These are phyloP conservation scores for Skeletonema tropicum DNA, from an alignment of 108 stramenopile species.

Conservation along the genomic window DNA sequence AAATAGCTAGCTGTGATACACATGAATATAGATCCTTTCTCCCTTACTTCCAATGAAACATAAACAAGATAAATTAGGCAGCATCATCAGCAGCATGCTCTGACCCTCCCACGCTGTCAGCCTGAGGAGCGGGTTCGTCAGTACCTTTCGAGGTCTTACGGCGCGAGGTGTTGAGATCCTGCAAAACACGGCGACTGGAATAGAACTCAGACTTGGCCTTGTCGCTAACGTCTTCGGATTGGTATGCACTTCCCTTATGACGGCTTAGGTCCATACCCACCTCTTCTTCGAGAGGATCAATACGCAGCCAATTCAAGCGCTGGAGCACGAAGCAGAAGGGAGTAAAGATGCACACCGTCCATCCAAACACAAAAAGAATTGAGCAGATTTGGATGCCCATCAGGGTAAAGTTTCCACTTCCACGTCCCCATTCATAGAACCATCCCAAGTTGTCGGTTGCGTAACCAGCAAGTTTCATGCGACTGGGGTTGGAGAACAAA, in stretches of 20 bases:
- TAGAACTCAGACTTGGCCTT: conserved; percentile 72
- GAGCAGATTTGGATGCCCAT: conserved; percentile 67
- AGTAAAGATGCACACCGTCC: conserved; percentile 74
- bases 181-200: conserved; percentile 60
- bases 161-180: conserved; percentile 1
- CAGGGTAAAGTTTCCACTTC: conserved; percentile 67
- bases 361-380: conserved; percentile 78
- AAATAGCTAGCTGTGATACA: not conserved
- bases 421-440: conserved; percentile 70
- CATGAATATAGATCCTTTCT: not conserved
- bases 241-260: conserved; percentile 85
- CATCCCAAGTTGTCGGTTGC: conserved; percentile 33
- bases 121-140: not conserved
- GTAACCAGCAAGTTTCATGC: conserved; percentile 18
- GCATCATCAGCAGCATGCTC: not conserved
- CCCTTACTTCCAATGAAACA: not conserved
- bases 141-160: not conserved
- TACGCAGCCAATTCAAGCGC: conserved; percentile 76
- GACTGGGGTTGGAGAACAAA: conserved; percentile 39
- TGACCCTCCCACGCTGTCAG: not conserved
- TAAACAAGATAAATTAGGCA: not conserved
- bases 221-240: conserved; percentile 55
- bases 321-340: conserved; percentile 85
- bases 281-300: conserved; percentile 83
- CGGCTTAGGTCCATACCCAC: conserved; percentile 85